These are phyloP conservation scores for Exophiala xenobiotica DNA, from an alignment of 2,329 filamentous ascomycete species.

Conservation along the genomic window DNA sequence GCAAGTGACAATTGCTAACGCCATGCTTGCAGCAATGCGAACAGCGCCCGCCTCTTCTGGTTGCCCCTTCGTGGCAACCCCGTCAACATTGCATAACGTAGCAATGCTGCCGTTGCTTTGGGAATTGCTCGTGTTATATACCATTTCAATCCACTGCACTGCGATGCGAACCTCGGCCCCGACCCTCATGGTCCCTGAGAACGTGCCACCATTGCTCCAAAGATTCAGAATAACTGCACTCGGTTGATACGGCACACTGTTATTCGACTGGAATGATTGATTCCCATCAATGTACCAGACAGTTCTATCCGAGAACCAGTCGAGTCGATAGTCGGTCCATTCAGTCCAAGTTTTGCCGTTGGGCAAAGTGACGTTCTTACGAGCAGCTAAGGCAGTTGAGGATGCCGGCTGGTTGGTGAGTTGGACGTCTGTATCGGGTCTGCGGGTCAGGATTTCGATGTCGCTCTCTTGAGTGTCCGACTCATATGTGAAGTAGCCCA, in stretches of 20 bases:
- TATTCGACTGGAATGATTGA: constrained; percentile 35
- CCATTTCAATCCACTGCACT: constrained; percentile 44
- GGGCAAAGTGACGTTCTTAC: constrained; percentile 33
- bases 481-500: constrained; percentile 53
- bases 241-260: constrained; percentile 38
- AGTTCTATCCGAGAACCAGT: constrained; percentile 40
- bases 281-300: constrained; percentile 41
- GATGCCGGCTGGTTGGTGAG: constrained; percentile 47
- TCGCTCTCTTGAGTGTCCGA: constrained; percentile 51
- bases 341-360: constrained; percentile 38
- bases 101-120: too few species aligned
- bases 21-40: too few species aligned
- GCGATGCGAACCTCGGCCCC: constrained; percentile 40
- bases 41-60: too few species aligned
- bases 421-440: constrained; percentile 46
- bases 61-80: too few species aligned
- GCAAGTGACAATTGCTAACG: too few species aligned
- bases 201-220: constrained; percentile 45
- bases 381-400: constrained; percentile 39
- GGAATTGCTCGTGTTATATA: too few species aligned
- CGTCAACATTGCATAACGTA: too few species aligned
- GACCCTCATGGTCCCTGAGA: constrained; percentile 43
- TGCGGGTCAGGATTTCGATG: constrained; percentile 52
- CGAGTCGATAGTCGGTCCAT: constrained; percentile 43
- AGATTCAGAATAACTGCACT: constrained; percentile 43